Percentiles rank a stretch among this genome's conserved stretches.
phyloP scores from a whole-genome alignment of 345 rosid genomes.

The Trapa bicornis region DNA sequence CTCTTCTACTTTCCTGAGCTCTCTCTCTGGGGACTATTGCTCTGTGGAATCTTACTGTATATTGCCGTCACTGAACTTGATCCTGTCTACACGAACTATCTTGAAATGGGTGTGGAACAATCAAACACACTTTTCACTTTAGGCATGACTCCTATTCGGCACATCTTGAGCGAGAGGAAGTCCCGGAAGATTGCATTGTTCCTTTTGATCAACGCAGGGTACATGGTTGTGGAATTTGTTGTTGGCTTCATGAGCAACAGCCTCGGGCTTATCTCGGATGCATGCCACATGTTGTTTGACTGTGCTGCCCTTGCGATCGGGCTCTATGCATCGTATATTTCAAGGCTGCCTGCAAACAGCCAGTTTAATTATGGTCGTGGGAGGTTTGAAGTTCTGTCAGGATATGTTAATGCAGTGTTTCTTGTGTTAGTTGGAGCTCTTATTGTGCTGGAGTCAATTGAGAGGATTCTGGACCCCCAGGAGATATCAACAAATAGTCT shows the following conservation, averaged over 20 bases:
- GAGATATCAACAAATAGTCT: slow-evolving; percentile 85
- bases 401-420: slow-evolving; percentile 87
- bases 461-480: slow-evolving; percentile 93
- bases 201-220: slow-evolving; percentile 72
- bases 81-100: slow-evolving; percentile 31
- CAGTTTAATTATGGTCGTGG: slow-evolving; percentile 96
- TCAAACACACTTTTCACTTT: slow-evolving; percentile 40
- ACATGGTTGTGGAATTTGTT: slow-evolving; percentile 89
- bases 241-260: slow-evolving; percentile 96
- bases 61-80: slow-evolving; percentile 62
- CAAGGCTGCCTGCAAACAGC: slow-evolving; percentile 74
- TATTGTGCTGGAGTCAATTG: slow-evolving; percentile 84
- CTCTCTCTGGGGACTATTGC: slow-evolving; percentile 68
- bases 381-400: slow-evolving; percentile 86
- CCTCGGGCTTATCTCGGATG: slow-evolving; percentile 92
- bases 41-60: slow-evolving; percentile 63
- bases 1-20: slow-evolving; percentile 73
- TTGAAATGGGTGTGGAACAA: slow-evolving; percentile 51
- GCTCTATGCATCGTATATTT: slow-evolving; percentile 81
- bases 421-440: slow-evolving; percentile 81
- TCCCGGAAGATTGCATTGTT: slow-evolving; percentile 90
- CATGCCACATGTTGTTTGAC: slow-evolving; percentile 97
- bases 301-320: slow-evolving; percentile 97
- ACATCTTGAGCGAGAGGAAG: slow-evolving; percentile 85
- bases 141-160: slow-evolving; percentile 66